phyloP scores from a whole-genome alignment of 768 basidiomycete genomes.

The Tremella fuciformis region DNA sequence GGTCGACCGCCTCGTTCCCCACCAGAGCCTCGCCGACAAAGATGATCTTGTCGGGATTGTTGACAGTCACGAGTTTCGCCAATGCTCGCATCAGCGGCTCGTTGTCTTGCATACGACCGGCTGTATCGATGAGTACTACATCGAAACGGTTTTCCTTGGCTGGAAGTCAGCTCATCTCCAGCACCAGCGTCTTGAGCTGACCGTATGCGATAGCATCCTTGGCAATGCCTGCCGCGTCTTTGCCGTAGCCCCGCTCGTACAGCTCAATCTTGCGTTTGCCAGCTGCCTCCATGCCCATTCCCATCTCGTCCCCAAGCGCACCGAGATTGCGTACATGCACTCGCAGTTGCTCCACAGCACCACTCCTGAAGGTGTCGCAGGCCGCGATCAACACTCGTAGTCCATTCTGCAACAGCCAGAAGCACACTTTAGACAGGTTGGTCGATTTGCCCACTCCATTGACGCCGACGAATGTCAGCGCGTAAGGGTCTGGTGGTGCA shows the following conservation, averaged over 20 bases:
- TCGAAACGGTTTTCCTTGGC: conserved; percentile 88
- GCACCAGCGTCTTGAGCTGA: conserved; percentile 51
- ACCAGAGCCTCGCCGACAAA: conserved; percentile 98
- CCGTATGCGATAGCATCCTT: conserved; percentile 91
- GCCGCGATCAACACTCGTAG: conserved; percentile 92
- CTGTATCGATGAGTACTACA: conserved; percentile 95
- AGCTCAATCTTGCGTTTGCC: conserved; percentile 67
- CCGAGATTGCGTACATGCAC: conserved; percentile 94
- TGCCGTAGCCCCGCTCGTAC: conserved; percentile 94
- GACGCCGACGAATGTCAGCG: conserved; percentile 94
- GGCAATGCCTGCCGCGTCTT: conserved; percentile 97
- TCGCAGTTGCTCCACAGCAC: conserved; percentile 94
- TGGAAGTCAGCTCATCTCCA: conserved; percentile 43
- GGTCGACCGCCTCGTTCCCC: conserved; percentile 98
- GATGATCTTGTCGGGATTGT: conserved; percentile 93
- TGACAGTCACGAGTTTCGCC: conserved; percentile 94
- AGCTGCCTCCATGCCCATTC: conserved; percentile 57
- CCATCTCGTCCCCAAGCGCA: conserved; percentile 63
- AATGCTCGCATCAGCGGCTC: conserved; percentile 98
- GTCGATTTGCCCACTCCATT: conserved; percentile 99
- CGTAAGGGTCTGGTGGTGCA: conserved; percentile 69
- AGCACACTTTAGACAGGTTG: conserved; percentile 95
- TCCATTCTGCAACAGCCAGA: conserved; percentile 97
- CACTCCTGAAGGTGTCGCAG: conserved; percentile 93
- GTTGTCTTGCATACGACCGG: conserved; percentile 99